Conservation (phyloP, 768 basidiomycete genomes). For the Termitomyces sp. region DNA sequence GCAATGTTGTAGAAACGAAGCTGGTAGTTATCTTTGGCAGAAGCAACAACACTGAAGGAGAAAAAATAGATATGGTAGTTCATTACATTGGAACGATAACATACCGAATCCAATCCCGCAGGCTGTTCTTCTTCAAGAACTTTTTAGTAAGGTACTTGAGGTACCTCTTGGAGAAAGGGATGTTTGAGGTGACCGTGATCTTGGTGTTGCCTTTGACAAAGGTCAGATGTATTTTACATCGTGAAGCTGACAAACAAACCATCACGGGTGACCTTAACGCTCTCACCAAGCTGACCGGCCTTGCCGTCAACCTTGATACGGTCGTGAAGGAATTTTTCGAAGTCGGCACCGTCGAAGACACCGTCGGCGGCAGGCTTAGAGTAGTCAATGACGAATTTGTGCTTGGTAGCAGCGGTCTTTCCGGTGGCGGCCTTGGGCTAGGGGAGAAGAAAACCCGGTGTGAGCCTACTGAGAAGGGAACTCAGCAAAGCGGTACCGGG, state of each 20-base stretch:
- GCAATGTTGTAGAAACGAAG: constrained; percentile 94
- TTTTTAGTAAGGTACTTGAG: constrained; percentile 99
- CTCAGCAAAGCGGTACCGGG: constrained; percentile 84
- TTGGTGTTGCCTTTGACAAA: constrained; percentile 62
- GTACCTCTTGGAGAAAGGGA: constrained; percentile 95
- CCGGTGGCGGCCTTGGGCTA: constrained; percentile 61
- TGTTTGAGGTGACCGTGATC: constrained; percentile 80
- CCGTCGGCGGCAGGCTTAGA: constrained; percentile 67
- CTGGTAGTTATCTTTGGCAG: constrained; percentile 90
- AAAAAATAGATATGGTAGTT: background rate
- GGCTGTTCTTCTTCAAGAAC: constrained; percentile 96
- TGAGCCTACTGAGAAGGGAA: constrained; percentile 90
- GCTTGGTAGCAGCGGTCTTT: constrained; percentile 56
- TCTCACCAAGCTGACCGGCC: constrained; percentile 89
- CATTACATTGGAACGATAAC: constrained; percentile 14
- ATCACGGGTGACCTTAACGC: constrained; percentile 82
- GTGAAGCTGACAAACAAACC: constrained; percentile 46
- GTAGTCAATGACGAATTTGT: constrained; percentile 86
- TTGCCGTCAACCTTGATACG: constrained; percentile 93
- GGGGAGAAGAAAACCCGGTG: constrained; percentile 35
- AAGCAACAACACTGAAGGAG: constrained; percentile 75
- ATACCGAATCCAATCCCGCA: constrained; percentile 95
- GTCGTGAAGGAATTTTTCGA: constrained; percentile 89
- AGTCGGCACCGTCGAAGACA: constrained; percentile 60
- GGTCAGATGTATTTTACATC: background rate